Evolutionary conservation across 2,329 filamentous ascomycete species (phyloP), one percentile per base, ranked within the genome.

Genomic region (Xylariomycetidae sp.): DNA sequence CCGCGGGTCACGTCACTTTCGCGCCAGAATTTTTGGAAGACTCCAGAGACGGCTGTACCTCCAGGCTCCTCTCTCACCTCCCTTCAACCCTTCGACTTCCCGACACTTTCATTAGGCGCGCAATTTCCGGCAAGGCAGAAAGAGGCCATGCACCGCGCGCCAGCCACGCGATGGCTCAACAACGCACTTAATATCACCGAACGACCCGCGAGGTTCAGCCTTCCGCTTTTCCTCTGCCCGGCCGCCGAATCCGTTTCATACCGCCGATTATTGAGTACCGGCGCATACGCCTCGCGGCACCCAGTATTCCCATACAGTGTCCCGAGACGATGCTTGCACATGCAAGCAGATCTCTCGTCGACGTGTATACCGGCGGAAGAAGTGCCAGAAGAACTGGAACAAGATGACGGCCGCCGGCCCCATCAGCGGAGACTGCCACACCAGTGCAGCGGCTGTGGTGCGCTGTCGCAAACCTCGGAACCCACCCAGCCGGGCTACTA

Each of bases 361-460:
- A n/a, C 32, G n/a, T n/a, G 15, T 13, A n/a, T n/a, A n/a, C n/a
- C n/a, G n/a, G n/a, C n/a, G n/a, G n/a, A n/a, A n/a, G n/a, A n/a
- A n/a, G n/a, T n/a, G n/a, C n/a, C n/a, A n/a, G n/a, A n/a, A n/a
- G n/a, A n/a, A n/a, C n/a, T n/a, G n/a, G n/a, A n/a, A n/a, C n/a
- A n/a, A n/a, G n/a, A n/a, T n/a, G n/a, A n/a, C n/a, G n/a, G n/a
- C n/a, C n/a, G n/a, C n/a, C n/a, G n/a, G n/a, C n/a, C n/a, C n/a
- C n/a, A n/a, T n/a, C n/a, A n/a, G n/a, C 36, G 42, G 28, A 44
- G 45, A 13, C 59, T 82, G 2, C 78, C 79, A 0, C 47, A 65
- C 9, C 74, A 72, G 42, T 84, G 79, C 46, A 66, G 67, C 10
- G 79, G 79, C 22, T 84, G 79, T 50, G 79, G 79, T 27, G 78